Evolutionary conservation across 345 rosid species (phyloP).

Genomic region (Eucalyptus guilfoylei): DNA sequence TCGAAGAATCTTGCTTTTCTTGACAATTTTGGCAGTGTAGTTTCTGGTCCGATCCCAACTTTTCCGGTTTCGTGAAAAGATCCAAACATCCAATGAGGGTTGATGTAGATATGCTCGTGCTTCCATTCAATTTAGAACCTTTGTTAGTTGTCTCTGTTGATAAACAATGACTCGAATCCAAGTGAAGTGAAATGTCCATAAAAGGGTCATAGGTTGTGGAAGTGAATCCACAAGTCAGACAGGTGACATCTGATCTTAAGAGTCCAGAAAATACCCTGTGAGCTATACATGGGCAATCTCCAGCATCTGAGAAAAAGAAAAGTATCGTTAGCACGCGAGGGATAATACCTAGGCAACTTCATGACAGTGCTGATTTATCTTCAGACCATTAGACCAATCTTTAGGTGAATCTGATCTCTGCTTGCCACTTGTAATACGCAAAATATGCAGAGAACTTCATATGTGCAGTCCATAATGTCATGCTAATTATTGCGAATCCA

Average conservation of each 20-base stretch:
- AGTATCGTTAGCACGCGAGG: neutral
- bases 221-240: conserved; percentile 76
- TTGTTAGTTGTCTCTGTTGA: conserved; percentile 13
- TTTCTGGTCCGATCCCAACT: conserved; percentile 85
- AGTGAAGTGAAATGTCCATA: conserved; percentile 77
- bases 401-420: neutral
- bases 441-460: neutral
- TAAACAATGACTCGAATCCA: conserved; percentile 31
- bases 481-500: neutral
- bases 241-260: conserved; percentile 83
- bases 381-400: neutral
- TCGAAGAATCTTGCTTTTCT: conserved; percentile 59
- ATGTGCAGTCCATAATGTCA: neutral
- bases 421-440: neutral
- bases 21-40: conserved; percentile 78
- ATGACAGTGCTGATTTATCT: neutral
- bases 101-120: conserved; percentile 9
- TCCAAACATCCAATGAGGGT: conserved; percentile 77
- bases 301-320: conserved; percentile 33
- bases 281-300: conserved; percentile 78
- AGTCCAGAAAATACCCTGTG: conserved; percentile 89
- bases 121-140: conserved; percentile 18
- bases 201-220: conserved; percentile 92
- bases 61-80: conserved; percentile 71
- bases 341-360: neutral